Percentiles rank a stretch among this genome's conserved stretches.
Evolutionary conservation across 306 rosid genomes (phyloP).

Genomic region (Cucurbita argyrosperma): DNA sequence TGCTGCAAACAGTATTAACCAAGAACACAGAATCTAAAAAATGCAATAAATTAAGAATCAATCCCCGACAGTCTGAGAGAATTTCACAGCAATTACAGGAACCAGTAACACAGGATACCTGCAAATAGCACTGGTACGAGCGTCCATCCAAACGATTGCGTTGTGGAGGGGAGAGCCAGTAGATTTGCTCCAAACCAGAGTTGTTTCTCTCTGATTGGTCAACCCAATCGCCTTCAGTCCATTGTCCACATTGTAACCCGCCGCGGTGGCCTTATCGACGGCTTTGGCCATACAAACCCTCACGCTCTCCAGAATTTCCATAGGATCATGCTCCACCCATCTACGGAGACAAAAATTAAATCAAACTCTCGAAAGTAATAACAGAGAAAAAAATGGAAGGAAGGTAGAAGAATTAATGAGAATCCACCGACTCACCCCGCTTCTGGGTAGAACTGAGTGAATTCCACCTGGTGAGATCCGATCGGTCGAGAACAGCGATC

Average conservation of each 20-base stretch:
- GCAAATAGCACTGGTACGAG: conserved; percentile 66
- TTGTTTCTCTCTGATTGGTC: conserved; percentile 89
- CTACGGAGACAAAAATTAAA: conserved; percentile 9
- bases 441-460: conserved; percentile 71
- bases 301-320: conserved; percentile 79
- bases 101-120: conserved; percentile 22
- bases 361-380: background rate
- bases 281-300: conserved; percentile 59
- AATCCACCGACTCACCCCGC: conserved; percentile 35
- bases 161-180: conserved; percentile 65
- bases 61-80: background rate
- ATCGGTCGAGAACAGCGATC: conserved; percentile 24
- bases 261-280: conserved; percentile 64
- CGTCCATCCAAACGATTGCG: conserved; percentile 98
- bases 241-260: conserved; percentile 55
- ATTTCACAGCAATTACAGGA: background rate
- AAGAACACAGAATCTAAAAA: background rate
- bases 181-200: conserved; percentile 90
- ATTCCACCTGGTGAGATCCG: conserved; percentile 78
- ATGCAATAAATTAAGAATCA: background rate
- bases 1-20: background rate
- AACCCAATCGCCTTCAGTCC: conserved; percentile 74
- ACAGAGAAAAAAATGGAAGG: background rate
- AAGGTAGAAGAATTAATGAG: background rate
- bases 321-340: conserved; percentile 89